Conservation (phyloP, 495 filamentous ascomycete genomes). For the Rostrohypoxylon terebratum region DNA sequence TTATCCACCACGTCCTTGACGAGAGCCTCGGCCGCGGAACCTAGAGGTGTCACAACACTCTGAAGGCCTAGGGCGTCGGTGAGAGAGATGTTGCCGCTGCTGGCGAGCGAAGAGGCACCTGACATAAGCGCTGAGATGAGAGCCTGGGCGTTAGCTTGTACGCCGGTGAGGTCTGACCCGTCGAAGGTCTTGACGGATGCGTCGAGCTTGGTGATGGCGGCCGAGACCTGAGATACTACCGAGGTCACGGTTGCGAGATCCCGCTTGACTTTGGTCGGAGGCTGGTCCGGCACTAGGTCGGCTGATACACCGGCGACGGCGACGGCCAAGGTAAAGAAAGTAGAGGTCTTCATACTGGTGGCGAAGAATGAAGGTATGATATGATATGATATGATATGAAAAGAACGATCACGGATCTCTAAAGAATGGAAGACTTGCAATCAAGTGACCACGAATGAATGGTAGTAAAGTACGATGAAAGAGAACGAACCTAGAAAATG, state of each 20-base stretch:
- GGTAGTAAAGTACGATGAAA: slow-evolving; percentile 7
- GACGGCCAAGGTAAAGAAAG: slow-evolving; percentile 50
- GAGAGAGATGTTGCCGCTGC: slow-evolving; percentile 42
- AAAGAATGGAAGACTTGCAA: slow-evolving; percentile 26
- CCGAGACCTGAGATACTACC: slow-evolving; percentile 48
- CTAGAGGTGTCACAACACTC: slow-evolving; percentile 51
- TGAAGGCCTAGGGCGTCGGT: slow-evolving; percentile 53
- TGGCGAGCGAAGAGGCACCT: slow-evolving; percentile 47
- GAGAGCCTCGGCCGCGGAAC: slow-evolving; percentile 46
- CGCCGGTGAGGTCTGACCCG: slow-evolving; percentile 44
- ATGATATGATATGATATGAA: slow-evolving; percentile 12
- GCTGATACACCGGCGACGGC: slow-evolving; percentile 28
- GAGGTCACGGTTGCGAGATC: slow-evolving; percentile 51
- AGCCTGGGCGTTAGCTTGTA: slow-evolving; percentile 51
- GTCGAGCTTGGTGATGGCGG: slow-evolving; percentile 52
- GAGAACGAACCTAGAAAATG: slow-evolving; percentile 20
- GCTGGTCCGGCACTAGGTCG: slow-evolving; percentile 38
- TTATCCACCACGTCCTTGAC: slow-evolving; percentile 51
- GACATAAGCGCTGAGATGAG: slow-evolving; percentile 52
- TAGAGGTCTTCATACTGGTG: slow-evolving; percentile 57
- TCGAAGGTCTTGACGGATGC: slow-evolving; percentile 52
- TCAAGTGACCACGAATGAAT: slow-evolving; percentile 11
- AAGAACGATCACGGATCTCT: slow-evolving; percentile 34
- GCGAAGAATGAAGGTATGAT: not conserved
- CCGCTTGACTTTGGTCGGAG: slow-evolving; percentile 47